phyloP scores from a whole-genome alignment of 2,329 filamentous ascomycete genomes.

The Trichoderma pleuroti region DNA sequence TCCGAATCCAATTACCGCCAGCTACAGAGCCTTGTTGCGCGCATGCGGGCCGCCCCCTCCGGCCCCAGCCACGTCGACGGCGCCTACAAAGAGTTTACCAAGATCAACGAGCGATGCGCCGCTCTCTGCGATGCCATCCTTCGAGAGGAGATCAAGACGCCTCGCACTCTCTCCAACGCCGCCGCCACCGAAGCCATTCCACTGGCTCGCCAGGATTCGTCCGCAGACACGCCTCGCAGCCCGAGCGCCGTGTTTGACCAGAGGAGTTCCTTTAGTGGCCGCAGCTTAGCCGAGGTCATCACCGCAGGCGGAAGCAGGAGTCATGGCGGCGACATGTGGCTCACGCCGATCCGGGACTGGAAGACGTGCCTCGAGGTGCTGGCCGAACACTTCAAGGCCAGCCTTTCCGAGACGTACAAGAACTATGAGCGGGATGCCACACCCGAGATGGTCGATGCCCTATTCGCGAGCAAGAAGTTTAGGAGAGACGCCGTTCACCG shows the following conservation, averaged over 20 bases:
- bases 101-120: conserved; percentile 39
- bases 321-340: conserved; percentile 32
- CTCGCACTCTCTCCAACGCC: conserved; percentile 22
- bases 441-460: conserved; percentile 39
- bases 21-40: conserved; percentile 35
- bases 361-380: conserved; percentile 41
- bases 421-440: conserved; percentile 44
- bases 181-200: conserved; percentile 26
- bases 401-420: conserved; percentile 44
- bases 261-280: conserved; percentile 38
- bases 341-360: conserved; percentile 44
- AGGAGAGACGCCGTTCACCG: conserved; percentile 41
- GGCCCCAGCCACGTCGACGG: conserved; percentile 40
- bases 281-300: conserved; percentile 34
- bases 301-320: conserved; percentile 26
- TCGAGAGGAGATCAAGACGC: conserved; percentile 38
- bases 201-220: conserved; percentile 29
- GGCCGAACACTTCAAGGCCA: conserved; percentile 39
- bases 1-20: conserved; percentile 36
- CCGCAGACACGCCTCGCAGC: conserved; percentile 32
- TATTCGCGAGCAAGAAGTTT: conserved; percentile 42
- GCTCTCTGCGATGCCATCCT: conserved; percentile 40
- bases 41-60: conserved; percentile 34
- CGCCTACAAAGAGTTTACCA: conserved; percentile 44
- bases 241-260: conserved; percentile 32